Evolutionary conservation across 2,329 filamentous ascomycete species (phyloP), one percentile per base, ranked within the genome.

Genomic region (Curvularia eragrostidis): DNA sequence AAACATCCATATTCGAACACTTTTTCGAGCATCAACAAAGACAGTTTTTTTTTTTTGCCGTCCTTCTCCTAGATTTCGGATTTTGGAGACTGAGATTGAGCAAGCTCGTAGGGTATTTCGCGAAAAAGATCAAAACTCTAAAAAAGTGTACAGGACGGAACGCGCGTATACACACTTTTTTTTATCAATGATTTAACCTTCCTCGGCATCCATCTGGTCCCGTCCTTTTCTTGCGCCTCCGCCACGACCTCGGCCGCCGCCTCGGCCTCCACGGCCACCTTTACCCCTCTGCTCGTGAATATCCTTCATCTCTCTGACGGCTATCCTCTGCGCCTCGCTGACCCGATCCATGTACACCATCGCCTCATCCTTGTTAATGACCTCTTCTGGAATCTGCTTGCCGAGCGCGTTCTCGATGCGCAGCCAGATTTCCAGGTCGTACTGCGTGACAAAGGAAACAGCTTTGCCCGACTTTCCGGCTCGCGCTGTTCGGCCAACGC

Each of bases 401-500:
- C 90, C 91, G 12, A 97, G 80, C 0, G 92, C 91, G 5, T 87
- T 86, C 77, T 97, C 93, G 49, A 96, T 96, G 19, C 92, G 83
- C 69, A 89, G 79, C 78, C 87, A 96, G 34, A 95, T 84, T 74
- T 93, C 91, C 1, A 93, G 80, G 69, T 96, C 93, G 66, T 96
- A 96, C 76, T 97, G 93, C 0, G 91, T 96, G 5, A 95, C 89
- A 8, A 97, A 79, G 51, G 84, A 91, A 46, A 97, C 84, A 8
- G 93, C 92, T 42, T 91, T 85, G 48, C 93, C 93, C 1, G 88
- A 89, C 75, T 93, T 93, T 28, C 93, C 93, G 0, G 93, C 93
- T 77, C 93, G 87, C 0, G 93, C 93, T 0, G 93, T 97, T 66
- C 93, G 89, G 19, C 93, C 93, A 1, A 97, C 92, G 51, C 93